Evolutionary conservation across 768 basidiomycete species (phyloP).

Genomic region (Macrolepiota albuminosa): DNA sequence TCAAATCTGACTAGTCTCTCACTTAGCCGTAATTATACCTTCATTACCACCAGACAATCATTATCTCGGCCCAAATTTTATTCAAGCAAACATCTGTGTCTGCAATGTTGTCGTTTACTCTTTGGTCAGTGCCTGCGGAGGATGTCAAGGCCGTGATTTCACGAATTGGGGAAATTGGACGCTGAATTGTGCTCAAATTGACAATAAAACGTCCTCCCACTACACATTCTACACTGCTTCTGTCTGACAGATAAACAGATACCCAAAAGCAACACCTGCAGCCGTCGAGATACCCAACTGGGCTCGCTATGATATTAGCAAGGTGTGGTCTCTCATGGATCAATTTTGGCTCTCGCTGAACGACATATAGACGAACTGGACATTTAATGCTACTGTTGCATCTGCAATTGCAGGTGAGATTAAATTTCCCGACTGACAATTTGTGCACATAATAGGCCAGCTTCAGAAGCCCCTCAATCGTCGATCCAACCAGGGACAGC

Average conservation of each 20-base stretch:
- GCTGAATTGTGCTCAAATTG: constrained; percentile 28
- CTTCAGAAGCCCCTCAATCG: background rate
- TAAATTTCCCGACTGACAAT: background rate
- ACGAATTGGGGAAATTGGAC: constrained; percentile 34
- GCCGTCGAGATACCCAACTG: constrained; percentile 46
- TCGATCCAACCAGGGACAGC: background rate
- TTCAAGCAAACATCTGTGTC: constrained; percentile 34
- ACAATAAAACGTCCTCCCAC: constrained; percentile 26
- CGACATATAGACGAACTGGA: constrained; percentile 23
- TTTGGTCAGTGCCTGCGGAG: constrained; percentile 52
- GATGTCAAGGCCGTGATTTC: constrained; percentile 47
- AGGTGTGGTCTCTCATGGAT: constrained; percentile 19
- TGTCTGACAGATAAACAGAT: constrained; percentile 27
- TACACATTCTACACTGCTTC: background rate
- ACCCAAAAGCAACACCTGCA: constrained; percentile 36
- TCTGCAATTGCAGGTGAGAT: constrained; percentile 3
- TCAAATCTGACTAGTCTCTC: background rate
- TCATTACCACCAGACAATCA: constrained; percentile 31
- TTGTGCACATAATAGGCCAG: background rate
- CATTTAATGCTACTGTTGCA: constrained; percentile 31
- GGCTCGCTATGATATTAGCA: constrained; percentile 51
- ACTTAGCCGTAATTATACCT: constrained; percentile 33
- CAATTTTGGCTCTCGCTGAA: background rate
- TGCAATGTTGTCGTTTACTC: constrained; percentile 60
- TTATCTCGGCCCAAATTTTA: constrained; percentile 37